These are phyloP conservation scores for Nakazawaea holstii DNA, from an alignment of 805 yeast genomes.

Conservation along the genomic window DNA sequence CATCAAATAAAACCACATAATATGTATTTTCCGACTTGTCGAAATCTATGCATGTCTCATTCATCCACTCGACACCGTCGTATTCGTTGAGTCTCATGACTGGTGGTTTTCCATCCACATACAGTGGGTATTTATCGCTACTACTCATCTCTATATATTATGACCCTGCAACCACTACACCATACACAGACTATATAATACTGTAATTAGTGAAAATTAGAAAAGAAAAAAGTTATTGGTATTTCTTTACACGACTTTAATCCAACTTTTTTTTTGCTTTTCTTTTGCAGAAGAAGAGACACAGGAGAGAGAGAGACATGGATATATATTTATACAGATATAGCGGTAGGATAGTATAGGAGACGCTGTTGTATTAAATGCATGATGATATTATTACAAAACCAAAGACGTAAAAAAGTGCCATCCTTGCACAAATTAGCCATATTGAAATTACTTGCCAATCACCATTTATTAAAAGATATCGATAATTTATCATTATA, in stretches of 20 bases:
- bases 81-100: conserved; percentile 38
- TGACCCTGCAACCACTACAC: too few species aligned
- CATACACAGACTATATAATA: too few species aligned
- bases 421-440: conserved; percentile 1
- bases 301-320: too few species aligned
- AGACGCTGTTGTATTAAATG: not conserved
- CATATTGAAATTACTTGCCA: not conserved
- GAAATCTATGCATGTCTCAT: conserved; percentile 42
- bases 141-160: not conserved
- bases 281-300: too few species aligned
- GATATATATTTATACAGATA: too few species aligned
- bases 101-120: conserved; percentile 41
- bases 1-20: conserved; percentile 40
- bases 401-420: conserved; percentile 1
- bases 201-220: too few species aligned
- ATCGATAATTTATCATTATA: conserved; percentile 3
- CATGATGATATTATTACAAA: not conserved
- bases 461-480: conserved; percentile 1
- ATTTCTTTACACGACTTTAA: too few species aligned
- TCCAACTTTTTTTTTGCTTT: too few species aligned
- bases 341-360: not conserved
- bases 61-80: conserved; percentile 49
- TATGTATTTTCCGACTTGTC: conserved; percentile 23
- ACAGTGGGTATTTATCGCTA: conserved; percentile 30
- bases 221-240: too few species aligned